A percentile compares a stretch with the other conserved stretches of the same genome.
These are phyloP conservation scores for Dorcoceras hygrometricum DNA, from an alignment of 257 asterid species.

Conservation along the genomic window DNA sequence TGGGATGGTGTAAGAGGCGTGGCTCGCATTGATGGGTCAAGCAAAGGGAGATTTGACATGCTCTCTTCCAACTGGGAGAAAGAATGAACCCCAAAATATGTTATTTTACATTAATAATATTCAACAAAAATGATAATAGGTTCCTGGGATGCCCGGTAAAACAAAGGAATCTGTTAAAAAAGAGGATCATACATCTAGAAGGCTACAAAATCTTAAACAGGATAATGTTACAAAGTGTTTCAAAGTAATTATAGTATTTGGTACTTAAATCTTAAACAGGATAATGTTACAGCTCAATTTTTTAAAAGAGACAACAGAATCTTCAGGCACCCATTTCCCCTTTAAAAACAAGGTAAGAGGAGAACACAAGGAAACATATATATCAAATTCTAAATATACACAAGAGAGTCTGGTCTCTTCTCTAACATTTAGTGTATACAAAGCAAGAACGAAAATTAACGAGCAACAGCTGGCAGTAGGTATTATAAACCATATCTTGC, in stretches of 20 bases:
- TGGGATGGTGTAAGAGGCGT: slow-evolving; percentile 81
- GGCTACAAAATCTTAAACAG: neutral
- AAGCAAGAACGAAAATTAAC: neutral
- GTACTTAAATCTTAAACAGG: neutral
- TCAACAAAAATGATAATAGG: slow-evolving; percentile 1
- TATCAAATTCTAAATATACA: neutral
- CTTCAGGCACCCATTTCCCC: neutral
- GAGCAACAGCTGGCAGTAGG: neutral
- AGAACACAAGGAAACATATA: too few relatives aligned
- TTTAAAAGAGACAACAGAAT: neutral
- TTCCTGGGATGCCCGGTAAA: neutral
- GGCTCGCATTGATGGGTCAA: slow-evolving; percentile 76
- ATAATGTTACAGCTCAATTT: neutral
- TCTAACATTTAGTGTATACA: slow-evolving; percentile 5
- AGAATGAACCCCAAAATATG: slow-evolving; percentile 17
- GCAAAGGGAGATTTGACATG: slow-evolving; percentile 84
- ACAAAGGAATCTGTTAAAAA: neutral
- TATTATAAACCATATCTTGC: slow-evolving; percentile 38
- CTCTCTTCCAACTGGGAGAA: slow-evolving; percentile 69
- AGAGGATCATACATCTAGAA: neutral
- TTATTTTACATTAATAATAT: neutral
- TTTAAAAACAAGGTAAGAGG: neutral
- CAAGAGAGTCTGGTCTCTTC: neutral
- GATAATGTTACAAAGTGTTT: neutral
- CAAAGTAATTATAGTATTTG: too few relatives aligned